Base-by-base conservation (phyloP, 257 asterid species). In the Lantana camara region DNA sequence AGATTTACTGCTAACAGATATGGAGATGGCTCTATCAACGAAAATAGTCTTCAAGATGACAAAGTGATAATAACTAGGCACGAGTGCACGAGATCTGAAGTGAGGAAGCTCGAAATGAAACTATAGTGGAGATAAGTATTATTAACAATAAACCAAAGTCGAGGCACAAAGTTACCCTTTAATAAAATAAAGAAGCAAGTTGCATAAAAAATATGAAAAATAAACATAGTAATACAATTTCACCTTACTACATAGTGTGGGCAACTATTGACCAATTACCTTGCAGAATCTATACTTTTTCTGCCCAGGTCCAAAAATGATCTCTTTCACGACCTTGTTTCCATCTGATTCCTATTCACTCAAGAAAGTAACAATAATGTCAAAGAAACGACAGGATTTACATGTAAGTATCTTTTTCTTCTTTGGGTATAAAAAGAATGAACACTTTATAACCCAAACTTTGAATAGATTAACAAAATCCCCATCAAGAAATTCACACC, bases 281-380 rank as follows among this genome's bases (percentile, higher is more conserved):
- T 86, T 86, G 65, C 91, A 82, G 74, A 57, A 82, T 54, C 95
- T 86, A 56, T 79, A 83, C 66, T 79, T 83, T 78, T 82, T 87
- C 50, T 16, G 68, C 48, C 89, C 85, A 11, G 85, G 80, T 34
- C 87, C 85, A 64, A 67, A 80, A 35, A 87, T 77, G 69, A 74
- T 70, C 74, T 82, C 91, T 42, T 63, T 80, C 73, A 87, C 81
- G 65, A 82, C 86, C 75, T 80, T 82, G 66, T 84, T 80, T 66
- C 91, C 95, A 73, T 84, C 84, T 4, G 77, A 70, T 64, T 83
- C 96, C 95, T 88, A 60, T 47, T 54, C 57, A 32, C 51, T 24
- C 41, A 52, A 76, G 56, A 65, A 47, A 54, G 27, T 19, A 62
- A 60, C 21, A 40, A 40, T 42, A 42, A 60, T 16, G 23, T 32